Percentiles rank a stretch among this genome's conserved stretches.
These are phyloP conservation scores for Babjeviella inositovora DNA, from an alignment of 805 yeast species.

Conservation along the genomic window DNA sequence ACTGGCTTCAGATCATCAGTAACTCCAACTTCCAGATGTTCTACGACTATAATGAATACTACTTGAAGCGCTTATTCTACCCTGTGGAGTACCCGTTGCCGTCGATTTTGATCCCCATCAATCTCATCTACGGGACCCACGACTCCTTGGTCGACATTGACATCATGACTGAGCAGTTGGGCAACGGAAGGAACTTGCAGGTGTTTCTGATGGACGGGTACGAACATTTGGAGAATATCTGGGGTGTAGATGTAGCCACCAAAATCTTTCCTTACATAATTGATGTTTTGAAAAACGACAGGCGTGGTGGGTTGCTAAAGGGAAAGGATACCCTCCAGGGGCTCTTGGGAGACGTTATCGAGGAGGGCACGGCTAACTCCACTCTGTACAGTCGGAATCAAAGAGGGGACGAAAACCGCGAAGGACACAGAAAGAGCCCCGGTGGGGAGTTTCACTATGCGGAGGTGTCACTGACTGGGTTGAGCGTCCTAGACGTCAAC, in stretches of 20 bases:
- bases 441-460: too few species aligned
- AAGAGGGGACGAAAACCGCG: too few species aligned
- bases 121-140: constrained; percentile 59
- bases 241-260: constrained; percentile 56
- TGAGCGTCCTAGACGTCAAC: too few species aligned
- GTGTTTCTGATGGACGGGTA: constrained; percentile 47
- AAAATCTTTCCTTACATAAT: constrained; percentile 16
- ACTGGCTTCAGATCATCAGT: constrained; percentile 30
- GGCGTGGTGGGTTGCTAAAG: too few species aligned
- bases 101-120: constrained; percentile 43
- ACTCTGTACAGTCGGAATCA: too few species aligned
- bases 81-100: constrained; percentile 22
- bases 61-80: too few species aligned
- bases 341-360: too few species aligned
- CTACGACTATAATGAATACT: constrained; percentile 27
- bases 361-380: too few species aligned
- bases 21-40: constrained; percentile 34
- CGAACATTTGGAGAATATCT: constrained; percentile 81
- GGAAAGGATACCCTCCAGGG: too few species aligned
- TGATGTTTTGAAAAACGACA: background rate
- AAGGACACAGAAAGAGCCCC: too few species aligned
- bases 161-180: constrained; percentile 55
- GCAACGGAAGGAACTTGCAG: constrained; percentile 23
- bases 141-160: constrained; percentile 84
- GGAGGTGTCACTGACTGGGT: too few species aligned